Conservation (phyloP, 371 early-diverging fungal species). For the Actinomucor elegans region DNA sequence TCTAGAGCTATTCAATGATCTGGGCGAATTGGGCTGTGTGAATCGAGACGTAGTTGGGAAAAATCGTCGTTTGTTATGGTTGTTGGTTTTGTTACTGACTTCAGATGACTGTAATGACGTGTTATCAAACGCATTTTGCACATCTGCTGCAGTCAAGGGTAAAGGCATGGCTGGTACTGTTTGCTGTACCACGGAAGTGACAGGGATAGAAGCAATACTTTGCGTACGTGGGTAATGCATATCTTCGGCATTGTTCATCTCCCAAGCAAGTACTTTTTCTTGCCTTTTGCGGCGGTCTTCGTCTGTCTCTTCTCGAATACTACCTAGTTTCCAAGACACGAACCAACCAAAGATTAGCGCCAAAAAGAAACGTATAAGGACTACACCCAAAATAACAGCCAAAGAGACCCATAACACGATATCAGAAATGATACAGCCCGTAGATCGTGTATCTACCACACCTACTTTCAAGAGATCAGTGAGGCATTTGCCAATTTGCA, state of each 20-base stretch:
- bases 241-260: slow-evolving; percentile 64
- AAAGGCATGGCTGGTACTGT: background rate
- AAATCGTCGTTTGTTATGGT: slow-evolving; percentile 18
- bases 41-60: slow-evolving; percentile 51
- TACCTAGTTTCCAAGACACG: slow-evolving; percentile 71
- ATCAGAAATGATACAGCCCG: slow-evolving; percentile 80
- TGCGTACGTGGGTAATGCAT: slow-evolving; percentile 49
- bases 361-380: slow-evolving; percentile 79
- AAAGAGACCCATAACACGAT: slow-evolving; percentile 77
- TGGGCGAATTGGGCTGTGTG: slow-evolving; percentile 33
- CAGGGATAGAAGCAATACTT: slow-evolving; percentile 32
- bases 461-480: slow-evolving; percentile 75
- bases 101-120: background rate
- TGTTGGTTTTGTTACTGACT: background rate
- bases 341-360: slow-evolving; percentile 86
- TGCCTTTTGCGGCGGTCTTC: slow-evolving; percentile 54
- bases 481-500: slow-evolving; percentile 64
- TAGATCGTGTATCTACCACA: slow-evolving; percentile 69
- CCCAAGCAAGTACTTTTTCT: slow-evolving; percentile 63
- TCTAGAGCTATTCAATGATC: slow-evolving; percentile 1
- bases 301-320: slow-evolving; percentile 66
- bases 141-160: background rate
- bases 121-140: background rate
- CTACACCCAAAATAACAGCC: slow-evolving; percentile 76
- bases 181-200: background rate